phyloP scores from a whole-genome alignment of 73 alveolate species.

The Loxodes magnus region DNA sequence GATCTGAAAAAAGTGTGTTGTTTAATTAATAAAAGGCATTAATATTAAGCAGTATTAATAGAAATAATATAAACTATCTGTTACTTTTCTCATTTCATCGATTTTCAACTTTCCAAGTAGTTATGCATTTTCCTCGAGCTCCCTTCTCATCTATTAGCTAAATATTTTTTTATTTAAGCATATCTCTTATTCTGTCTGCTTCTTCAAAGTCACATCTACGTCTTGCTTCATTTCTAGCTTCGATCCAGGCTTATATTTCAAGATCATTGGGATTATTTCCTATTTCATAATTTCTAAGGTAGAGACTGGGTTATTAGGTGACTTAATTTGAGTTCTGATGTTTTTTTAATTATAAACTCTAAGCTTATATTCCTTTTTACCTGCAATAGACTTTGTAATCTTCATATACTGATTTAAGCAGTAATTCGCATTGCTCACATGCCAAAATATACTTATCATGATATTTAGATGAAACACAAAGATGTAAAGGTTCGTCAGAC shows the following conservation, averaged over 20 bases:
- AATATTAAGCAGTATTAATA: no score
- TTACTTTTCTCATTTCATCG: neutral
- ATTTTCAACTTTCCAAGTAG: constrained; percentile 19
- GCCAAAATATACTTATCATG: constrained; percentile 29
- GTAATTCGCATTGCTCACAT: constrained; percentile 1
- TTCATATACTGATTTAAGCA: constrained; percentile 2
- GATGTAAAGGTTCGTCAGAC: constrained; percentile 88
- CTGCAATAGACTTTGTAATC: constrained; percentile 9
- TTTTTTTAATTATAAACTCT: constrained; percentile 1
- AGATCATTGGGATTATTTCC: constrained; percentile 6
- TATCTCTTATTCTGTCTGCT: constrained; percentile 28
- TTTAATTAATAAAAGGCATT: no score
- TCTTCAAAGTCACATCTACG: constrained; percentile 16
- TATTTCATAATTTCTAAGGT: constrained; percentile 1
- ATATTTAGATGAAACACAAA: constrained; percentile 85
- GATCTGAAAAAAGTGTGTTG: no score
- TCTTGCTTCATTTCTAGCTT: constrained; percentile 26
- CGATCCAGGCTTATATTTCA: constrained; percentile 12
- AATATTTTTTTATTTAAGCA: constrained; percentile 15
- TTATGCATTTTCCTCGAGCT: constrained; percentile 19
- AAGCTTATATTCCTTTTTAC: constrained; percentile 1
- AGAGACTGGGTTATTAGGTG: no score
- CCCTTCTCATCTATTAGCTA: constrained; percentile 25
- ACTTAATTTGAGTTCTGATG: constrained; percentile 2
- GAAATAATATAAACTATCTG: no score